Evolutionary conservation across 2,329 filamentous ascomycete genomes (phyloP).

Genomic region (Fusarium sacchari): DNA sequence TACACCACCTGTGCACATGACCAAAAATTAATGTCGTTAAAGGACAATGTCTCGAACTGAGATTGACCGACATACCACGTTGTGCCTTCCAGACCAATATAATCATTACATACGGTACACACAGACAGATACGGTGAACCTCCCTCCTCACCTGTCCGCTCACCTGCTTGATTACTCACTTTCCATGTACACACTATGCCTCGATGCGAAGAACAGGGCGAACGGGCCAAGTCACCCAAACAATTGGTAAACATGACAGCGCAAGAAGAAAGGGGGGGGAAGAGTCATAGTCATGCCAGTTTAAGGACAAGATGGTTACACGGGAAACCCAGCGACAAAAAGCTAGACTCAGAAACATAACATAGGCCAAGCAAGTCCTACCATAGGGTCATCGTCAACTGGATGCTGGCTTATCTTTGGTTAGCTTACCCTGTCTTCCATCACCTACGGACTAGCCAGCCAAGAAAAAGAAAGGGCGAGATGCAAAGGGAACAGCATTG

Average conservation of each 20-base stretch:
- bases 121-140: conserved; percentile 31
- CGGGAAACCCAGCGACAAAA: conserved; percentile 5
- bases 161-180: background rate
- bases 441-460: conserved; percentile 8
- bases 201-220: conserved; percentile 31
- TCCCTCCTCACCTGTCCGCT: background rate
- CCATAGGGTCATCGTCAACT: conserved; percentile 17
- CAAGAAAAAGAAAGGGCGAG: conserved; percentile 22
- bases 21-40: conserved; percentile 29
- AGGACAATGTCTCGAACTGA: conserved; percentile 26
- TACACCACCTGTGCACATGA: conserved; percentile 25
- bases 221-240: conserved; percentile 33
- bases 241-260: conserved; percentile 31
- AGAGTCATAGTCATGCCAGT: conserved; percentile 28
- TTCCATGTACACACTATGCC: background rate
- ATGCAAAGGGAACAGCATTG: background rate
- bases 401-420: conserved; percentile 18
- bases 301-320: conserved; percentile 26
- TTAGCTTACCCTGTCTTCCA: conserved; percentile 24
- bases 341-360: conserved; percentile 9
- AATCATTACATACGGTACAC: conserved; percentile 19
- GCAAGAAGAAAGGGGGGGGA: conserved; percentile 27
- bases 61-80: conserved; percentile 38
- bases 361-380: conserved; percentile 27
- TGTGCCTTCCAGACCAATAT: conserved; percentile 4